Evolutionary conservation across 2,329 filamentous ascomycete genomes (phyloP), one percentile per base, ranked within the genome.

Genomic region (Ceratocystis diversiconidia): DNA sequence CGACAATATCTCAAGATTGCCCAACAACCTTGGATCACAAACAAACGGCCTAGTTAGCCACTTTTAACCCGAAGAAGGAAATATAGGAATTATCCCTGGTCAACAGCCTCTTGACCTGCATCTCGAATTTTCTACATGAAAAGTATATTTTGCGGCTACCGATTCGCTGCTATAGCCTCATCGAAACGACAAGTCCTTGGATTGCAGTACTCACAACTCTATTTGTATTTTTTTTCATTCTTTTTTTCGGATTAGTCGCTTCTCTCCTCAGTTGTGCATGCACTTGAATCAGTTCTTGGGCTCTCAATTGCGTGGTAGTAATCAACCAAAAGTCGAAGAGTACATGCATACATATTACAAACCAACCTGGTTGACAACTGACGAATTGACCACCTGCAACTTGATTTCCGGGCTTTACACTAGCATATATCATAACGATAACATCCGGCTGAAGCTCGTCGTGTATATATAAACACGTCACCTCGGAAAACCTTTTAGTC

Each of bases 51-150:
- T 32, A 32, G 28, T 19, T 59, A 32, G 28, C 55, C 55, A 32
- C 32, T 59, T 48, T 48, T 64, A 66, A 64, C 65, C 65, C 65
- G 50, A 66, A 66, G 61, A 36, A 60, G 44, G 55, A 64, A 61
- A 61, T 30, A 61, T 57, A 55, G 46, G 50, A 64, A 44, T 28
- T 5, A 61, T 59, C 43, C 48, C 36, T 57, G 32, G 46, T 28
- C 30, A 46, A 48, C 61, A 66, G 61, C 65, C 65, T 67, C 65
- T 67, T 64, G 44, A 62, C 44, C 19, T 46, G 30, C 28, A 48
- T 65, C 63, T 57, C 55, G 63, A 65, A 46, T 60, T 61, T 60
- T 52, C 55, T 46, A 61, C 52, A 36, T 59, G 25, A 30, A 59
- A 59, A 32, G 25, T n/a, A 59, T 59, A 59, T 32, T 32, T 59